Base-by-base conservation (phyloP, 306 rosid genomes). In the Carpinus viminea region DNA sequence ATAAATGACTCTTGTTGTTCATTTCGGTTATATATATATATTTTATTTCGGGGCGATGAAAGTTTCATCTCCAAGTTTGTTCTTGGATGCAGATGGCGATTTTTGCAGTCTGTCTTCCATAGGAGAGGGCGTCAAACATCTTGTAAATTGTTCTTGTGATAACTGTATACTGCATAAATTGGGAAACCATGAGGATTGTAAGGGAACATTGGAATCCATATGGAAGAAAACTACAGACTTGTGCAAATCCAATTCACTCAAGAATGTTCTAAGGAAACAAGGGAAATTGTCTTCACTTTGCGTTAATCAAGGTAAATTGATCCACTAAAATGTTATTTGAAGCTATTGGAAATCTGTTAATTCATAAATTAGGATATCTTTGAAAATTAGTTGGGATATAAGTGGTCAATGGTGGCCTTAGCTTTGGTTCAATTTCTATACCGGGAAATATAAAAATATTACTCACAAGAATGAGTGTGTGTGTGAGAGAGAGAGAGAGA, bases 151-250 rank as follows among this genome's bases (percentile, higher is more conserved):
- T 71, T 78, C 84, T 50, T 77, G 81, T 76, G 85, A 78, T 72
- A 81, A 66, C 74, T 74, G 13, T 8, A 26, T 72, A 65, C 77
- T 80, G 34, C 78, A 79, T 74, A 88, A 77, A 71, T 83, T 80
- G 70, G 76, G 68, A 79, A 78, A 74, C 55, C 89, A 51, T n/a
- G 91, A 87, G 74, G 95, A 88, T 78, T 80, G 80, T 69, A 80
- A 77, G 62, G 89, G 85, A 85, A 87, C 88, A 34, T 79, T 93
- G 83, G 89, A 88, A 81, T 84, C 95, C 74, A 77, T 91, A 65
- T 93, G 98, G 98, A 79, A 90, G 83, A 85, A 87, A 87, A 92
- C 91, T 52, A 84, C 88, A n/a, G 86, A 75, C 75, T 78, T 83
- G 80, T 93, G 93, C 76, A 90, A 86, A 79, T 85, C 93, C 78